A percentile compares a stretch with the other conserved stretches of the same genome.
Evolutionary conservation across 163 green algal species (phyloP).

Genomic region (Chlamydomonas reinhardtii): DNA sequence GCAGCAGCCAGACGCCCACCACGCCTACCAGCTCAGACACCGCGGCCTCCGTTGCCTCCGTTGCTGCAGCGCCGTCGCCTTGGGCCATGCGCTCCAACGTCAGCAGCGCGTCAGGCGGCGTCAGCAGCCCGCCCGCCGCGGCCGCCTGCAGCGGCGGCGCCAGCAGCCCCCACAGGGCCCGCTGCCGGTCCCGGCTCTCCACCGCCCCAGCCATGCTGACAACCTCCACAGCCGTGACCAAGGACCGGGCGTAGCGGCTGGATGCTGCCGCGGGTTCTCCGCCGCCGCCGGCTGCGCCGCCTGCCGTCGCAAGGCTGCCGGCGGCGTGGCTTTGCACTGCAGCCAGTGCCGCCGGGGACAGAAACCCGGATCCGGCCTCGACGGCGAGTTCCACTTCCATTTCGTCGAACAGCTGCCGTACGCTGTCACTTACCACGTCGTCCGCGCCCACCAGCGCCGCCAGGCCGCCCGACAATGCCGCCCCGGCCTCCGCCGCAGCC

Average conservation of each 20-base stretch:
- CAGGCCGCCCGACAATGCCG: too few relatives aligned
- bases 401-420: conserved; percentile 31
- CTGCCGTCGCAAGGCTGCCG: neutral
- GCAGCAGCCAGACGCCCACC: too few relatives aligned
- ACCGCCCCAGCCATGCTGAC: too few relatives aligned
- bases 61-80: neutral
- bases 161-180: neutral
- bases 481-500: neutral
- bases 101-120: neutral
- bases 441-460: neutral
- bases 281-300: neutral
- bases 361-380: neutral
- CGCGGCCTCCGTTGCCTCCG: neutral
- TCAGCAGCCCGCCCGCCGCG: neutral
- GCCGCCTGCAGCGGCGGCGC: neutral
- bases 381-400: conserved; percentile 11
- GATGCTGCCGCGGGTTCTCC: neutral
- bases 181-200: neutral
- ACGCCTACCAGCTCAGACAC: neutral
- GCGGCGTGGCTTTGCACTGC: neutral
- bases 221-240: too few relatives aligned
- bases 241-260: too few relatives aligned
- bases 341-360: neutral
- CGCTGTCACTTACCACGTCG: neutral
- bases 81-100: neutral